Evolutionary conservation across 2,329 filamentous ascomycete genomes (phyloP).

Genomic region (Hypoxylon sp.): DNA sequence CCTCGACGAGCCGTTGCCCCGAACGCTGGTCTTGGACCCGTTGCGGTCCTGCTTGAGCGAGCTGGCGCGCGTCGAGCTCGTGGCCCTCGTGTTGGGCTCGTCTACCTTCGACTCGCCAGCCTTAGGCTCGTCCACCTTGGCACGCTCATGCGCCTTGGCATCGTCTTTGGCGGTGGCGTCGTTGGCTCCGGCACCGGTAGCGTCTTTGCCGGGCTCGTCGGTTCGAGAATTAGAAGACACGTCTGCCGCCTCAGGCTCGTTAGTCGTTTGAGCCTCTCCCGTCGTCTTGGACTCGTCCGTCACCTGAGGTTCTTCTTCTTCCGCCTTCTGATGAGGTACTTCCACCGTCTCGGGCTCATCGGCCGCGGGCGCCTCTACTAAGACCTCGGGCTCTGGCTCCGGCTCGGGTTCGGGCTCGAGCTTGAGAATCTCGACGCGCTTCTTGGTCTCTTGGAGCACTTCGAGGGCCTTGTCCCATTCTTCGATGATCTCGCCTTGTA

Average conservation of each 20-base stretch:
- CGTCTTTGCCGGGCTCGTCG: neutral
- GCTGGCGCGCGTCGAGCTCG: conserved; percentile 31
- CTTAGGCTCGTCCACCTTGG: conserved; percentile 2
- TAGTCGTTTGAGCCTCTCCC: conserved; percentile 15
- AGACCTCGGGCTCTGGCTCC: conserved; percentile 2
- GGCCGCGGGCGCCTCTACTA: neutral
- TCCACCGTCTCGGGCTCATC: neutral
- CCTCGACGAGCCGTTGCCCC: conserved; percentile 20
- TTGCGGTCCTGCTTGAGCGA: conserved; percentile 16
- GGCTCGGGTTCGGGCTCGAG: conserved; percentile 28
- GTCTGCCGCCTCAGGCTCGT: conserved; percentile 19
- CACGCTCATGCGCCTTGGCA: neutral
- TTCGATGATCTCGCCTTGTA: conserved; percentile 27
- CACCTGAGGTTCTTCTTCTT: conserved; percentile 1
- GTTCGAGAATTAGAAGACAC: neutral
- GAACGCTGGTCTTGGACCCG: conserved; percentile 18
- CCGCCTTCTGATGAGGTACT: too few species aligned
- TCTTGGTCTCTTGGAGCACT: conserved; percentile 12
- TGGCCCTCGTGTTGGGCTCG: conserved; percentile 8
- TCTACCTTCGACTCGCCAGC: conserved; percentile 4
- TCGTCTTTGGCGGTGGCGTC: neutral
- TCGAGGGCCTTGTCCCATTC: conserved; percentile 32
- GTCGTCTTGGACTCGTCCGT: conserved; percentile 19
- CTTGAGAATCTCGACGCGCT: conserved; percentile 14
- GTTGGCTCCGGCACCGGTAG: neutral